A percentile compares a stretch with the other conserved stretches of the same genome.
phyloP scores from a whole-genome alignment of 1,284 basidiomycete genomes.

The Austroboletus novae-zelandiae region DNA sequence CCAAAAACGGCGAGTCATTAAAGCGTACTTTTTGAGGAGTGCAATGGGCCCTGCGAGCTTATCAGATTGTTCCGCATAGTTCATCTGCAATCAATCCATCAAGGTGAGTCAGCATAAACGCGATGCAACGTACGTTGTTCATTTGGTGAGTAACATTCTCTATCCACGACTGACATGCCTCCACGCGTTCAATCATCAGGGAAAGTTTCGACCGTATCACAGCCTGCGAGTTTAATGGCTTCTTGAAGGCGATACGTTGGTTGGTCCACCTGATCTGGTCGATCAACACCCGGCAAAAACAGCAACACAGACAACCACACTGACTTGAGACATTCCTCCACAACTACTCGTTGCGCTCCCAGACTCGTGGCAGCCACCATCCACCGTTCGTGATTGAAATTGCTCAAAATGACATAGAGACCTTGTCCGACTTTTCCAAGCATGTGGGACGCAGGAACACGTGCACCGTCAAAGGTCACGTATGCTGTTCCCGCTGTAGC shows the following conservation, averaged over 20 bases:
- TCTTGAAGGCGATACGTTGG: slow-evolving; percentile 85
- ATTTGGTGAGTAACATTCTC: slow-evolving; percentile 90
- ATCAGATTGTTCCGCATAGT: slow-evolving; percentile 77
- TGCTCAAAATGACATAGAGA: slow-evolving; percentile 81
- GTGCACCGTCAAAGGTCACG: slow-evolving; percentile 88
- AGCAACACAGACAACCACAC: slow-evolving; percentile 9
- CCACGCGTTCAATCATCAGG: slow-evolving; percentile 85
- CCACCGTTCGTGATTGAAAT: slow-evolving; percentile 87
- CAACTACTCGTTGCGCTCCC: slow-evolving; percentile 66
- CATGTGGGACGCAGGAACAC: slow-evolving; percentile 84
- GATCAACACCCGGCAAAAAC: slow-evolving; percentile 2
- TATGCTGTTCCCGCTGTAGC: slow-evolving; percentile 86
- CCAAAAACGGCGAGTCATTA: not conserved
- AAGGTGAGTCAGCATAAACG: not conserved
- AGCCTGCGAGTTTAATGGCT: slow-evolving; percentile 86
- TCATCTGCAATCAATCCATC: slow-evolving; percentile 50
- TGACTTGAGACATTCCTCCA: slow-evolving; percentile 80
- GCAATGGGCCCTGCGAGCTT: slow-evolving; percentile 75
- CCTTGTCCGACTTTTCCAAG: slow-evolving; percentile 86
- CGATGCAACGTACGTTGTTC: slow-evolving; percentile 67
- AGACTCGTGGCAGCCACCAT: slow-evolving; percentile 77
- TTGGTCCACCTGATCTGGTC: slow-evolving; percentile 62
- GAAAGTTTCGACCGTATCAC: slow-evolving; percentile 90
- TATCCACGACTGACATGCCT: slow-evolving; percentile 87
- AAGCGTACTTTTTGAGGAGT: slow-evolving; percentile 62